These are phyloP conservation scores for Uronychia binucleata DNA, from an alignment of 73 alveolate species.

Conservation along the genomic window DNA sequence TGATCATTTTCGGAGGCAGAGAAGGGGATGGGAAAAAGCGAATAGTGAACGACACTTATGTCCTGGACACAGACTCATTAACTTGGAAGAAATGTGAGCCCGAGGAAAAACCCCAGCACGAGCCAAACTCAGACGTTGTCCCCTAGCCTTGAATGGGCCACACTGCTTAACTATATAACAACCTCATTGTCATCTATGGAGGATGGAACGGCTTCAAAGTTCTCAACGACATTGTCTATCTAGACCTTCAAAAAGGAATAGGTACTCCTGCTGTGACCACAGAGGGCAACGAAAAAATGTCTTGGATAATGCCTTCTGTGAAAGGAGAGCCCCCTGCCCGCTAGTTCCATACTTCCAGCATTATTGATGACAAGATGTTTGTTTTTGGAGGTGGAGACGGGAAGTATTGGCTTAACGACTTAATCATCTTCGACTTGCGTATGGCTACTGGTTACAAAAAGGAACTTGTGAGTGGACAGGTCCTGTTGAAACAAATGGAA, in stretches of 20 bases:
- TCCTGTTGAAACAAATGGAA: constrained; percentile 63
- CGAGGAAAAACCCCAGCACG: constrained; percentile 1
- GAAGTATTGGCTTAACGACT: constrained; percentile 78
- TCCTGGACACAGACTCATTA: constrained; percentile 61
- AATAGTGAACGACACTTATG: constrained; percentile 74
- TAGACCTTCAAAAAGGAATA: constrained; percentile 57
- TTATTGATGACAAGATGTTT: constrained; percentile 70
- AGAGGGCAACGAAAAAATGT: constrained; percentile 8
- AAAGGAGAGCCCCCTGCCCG: constrained; percentile 74
- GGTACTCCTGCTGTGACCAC: neutral
- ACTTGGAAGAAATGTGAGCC: constrained; percentile 21
- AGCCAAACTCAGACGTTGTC: neutral
- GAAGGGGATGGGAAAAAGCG: constrained; percentile 88
- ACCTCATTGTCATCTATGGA: constrained; percentile 73
- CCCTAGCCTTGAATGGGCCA: constrained; percentile 89
- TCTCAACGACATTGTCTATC: constrained; percentile 66
- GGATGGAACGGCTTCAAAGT: constrained; percentile 90
- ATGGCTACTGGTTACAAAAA: neutral
- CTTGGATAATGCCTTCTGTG: constrained; percentile 9
- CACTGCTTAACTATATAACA: constrained; percentile 69
- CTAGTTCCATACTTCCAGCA: constrained; percentile 80
- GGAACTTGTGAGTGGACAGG: constrained; percentile 53
- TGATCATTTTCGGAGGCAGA: constrained; percentile 83
- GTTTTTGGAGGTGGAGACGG: constrained; percentile 93
- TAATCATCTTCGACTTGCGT: constrained; percentile 53